phyloP scores from a whole-genome alignment of 192 early-diverging fungal species.

The Coemansia sp. region DNA sequence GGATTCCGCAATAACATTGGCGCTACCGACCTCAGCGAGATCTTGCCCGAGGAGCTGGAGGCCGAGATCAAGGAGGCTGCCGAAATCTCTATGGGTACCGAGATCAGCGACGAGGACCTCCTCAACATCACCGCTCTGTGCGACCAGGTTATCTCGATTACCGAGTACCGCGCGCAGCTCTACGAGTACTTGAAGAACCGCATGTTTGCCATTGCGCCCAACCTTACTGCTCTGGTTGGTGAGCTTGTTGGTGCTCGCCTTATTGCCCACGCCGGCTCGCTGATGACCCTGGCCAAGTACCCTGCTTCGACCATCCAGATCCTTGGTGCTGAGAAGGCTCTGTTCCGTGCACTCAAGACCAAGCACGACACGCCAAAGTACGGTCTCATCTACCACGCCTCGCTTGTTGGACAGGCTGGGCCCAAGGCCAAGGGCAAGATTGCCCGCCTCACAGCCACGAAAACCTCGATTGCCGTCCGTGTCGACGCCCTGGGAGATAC shows the following conservation, averaged over 20 bases:
- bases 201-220: slow-evolving; percentile 88
- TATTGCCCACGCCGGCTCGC: slow-evolving; percentile 94
- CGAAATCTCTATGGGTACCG: slow-evolving; percentile 98
- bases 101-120: slow-evolving; percentile 95
- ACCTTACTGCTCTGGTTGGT: slow-evolving; percentile 91
- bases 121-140: slow-evolving; percentile 91
- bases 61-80: slow-evolving; percentile 93
- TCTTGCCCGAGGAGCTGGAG: slow-evolving; percentile 92
- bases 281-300: slow-evolving; percentile 97
- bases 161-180: slow-evolving; percentile 92
- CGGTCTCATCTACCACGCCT: slow-evolving; percentile 97
- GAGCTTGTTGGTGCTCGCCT: slow-evolving; percentile 98
- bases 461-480: slow-evolving; percentile 84
- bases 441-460: slow-evolving; percentile 89
- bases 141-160: slow-evolving; percentile 94
- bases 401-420: slow-evolving; percentile 92
- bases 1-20: slow-evolving; percentile 86
- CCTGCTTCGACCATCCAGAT: slow-evolving; percentile 99
- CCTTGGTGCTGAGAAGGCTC: slow-evolving; percentile 99
- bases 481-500: slow-evolving; percentile 89
- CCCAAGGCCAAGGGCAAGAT: slow-evolving; percentile 99
- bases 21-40: slow-evolving; percentile 70
- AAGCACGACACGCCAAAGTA: slow-evolving; percentile 99
- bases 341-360: slow-evolving; percentile 98
- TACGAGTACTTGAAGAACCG: slow-evolving; percentile 98